These are phyloP conservation scores for Agastache rugosa DNA, from an alignment of 257 asterid species.

Conservation along the genomic window DNA sequence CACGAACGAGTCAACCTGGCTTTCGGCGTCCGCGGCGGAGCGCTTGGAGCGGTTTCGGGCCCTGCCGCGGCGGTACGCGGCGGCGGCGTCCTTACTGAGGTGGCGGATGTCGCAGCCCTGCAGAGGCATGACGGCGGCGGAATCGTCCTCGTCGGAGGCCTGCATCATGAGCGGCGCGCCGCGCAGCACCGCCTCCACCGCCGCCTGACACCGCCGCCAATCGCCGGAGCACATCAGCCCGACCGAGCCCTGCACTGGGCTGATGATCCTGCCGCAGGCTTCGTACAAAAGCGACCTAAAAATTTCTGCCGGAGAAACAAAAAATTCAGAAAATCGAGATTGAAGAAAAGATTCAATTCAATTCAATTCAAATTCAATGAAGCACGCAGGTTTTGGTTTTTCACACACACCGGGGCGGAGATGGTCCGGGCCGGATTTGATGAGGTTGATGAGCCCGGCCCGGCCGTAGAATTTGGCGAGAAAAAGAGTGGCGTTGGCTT, in stretches of 20 bases:
- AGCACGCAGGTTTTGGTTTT: not conserved
- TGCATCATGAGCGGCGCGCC: slow-evolving; percentile 51
- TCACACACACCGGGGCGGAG: slow-evolving; percentile 63
- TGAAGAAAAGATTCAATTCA: not conserved
- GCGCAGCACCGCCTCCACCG: slow-evolving; percentile 72
- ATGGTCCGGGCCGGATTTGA: slow-evolving; percentile 62
- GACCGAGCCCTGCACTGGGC: slow-evolving; percentile 71
- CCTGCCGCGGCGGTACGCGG: slow-evolving; percentile 42
- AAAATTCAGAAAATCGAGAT: not conserved
- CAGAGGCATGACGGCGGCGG: slow-evolving; percentile 41
- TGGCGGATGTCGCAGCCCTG: slow-evolving; percentile 77
- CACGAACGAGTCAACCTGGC: not conserved
- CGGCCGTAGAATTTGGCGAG: slow-evolving; percentile 90
- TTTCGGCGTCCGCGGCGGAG: slow-evolving; percentile 12
- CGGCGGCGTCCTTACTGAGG: slow-evolving; percentile 45
- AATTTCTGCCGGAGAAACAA: slow-evolving; percentile 41
- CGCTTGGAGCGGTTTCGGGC: slow-evolving; percentile 58
- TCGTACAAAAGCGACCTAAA: slow-evolving; percentile 71
- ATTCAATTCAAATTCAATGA: not conserved
- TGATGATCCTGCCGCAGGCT: slow-evolving; percentile 91
- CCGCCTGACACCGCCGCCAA: slow-evolving; percentile 71
- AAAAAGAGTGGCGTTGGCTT: slow-evolving; percentile 83
- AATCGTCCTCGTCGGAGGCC: slow-evolving; percentile 34
- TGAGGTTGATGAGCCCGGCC: slow-evolving; percentile 82
- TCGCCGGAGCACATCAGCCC: slow-evolving; percentile 73